Conservation (phyloP, 2,329 filamentous ascomycete genomes). For the Penicillium sp. region DNA sequence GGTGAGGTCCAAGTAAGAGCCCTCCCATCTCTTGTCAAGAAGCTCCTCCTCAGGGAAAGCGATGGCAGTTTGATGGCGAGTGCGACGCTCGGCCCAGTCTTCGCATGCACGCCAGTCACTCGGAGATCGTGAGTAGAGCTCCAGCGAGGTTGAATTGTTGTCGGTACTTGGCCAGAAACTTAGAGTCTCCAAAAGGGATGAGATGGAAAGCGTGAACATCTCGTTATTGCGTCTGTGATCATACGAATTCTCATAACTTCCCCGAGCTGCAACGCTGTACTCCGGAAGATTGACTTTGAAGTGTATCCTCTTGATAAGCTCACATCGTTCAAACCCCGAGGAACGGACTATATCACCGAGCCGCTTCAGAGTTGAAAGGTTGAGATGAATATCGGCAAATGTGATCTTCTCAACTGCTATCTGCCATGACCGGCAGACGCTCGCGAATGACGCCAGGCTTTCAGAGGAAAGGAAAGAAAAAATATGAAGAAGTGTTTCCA, state of each 20-base stretch:
- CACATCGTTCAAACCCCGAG: not conserved
- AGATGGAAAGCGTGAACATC: not conserved
- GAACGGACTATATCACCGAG: not conserved
- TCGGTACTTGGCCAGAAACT: not conserved
- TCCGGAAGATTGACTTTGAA: not conserved
- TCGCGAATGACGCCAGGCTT: not conserved
- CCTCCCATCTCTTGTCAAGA: not conserved
- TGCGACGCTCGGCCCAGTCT: not conserved
- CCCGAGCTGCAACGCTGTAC: not conserved
- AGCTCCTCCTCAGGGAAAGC: conserved; percentile 1
- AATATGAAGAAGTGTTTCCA: not conserved
- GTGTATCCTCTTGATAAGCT: not conserved
- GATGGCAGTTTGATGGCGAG: not conserved
- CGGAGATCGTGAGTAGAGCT: not conserved
- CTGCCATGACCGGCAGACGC: conserved; percentile 2
- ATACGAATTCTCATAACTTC: not conserved
- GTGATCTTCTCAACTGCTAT: not conserved
- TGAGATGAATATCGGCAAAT: not conserved
- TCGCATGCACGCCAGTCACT: not conserved
- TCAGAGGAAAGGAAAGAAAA: not conserved
- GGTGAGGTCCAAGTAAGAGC: not conserved
- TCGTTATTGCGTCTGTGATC: not conserved
- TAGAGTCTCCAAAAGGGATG: not conserved
- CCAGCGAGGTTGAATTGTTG: not conserved
- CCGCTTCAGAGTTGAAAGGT: not conserved